These are phyloP conservation scores for Ophiostoma ips DNA, from an alignment of 2,329 filamentous ascomycete genomes.

Conservation along the genomic window DNA sequence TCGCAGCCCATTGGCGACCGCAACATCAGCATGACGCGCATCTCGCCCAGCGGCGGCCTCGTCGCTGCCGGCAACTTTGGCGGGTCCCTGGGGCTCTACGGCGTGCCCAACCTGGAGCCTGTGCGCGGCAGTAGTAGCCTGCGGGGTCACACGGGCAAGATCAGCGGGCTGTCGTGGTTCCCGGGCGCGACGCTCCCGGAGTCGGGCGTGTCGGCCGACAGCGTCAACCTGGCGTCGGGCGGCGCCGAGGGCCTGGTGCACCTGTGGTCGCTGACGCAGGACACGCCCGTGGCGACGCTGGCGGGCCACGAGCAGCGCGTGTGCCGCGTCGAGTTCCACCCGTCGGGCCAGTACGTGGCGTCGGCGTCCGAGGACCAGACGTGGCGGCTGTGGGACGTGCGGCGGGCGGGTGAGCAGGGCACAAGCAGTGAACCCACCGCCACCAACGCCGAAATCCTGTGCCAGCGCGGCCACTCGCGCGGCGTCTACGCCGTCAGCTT, in stretches of 20 bases:
- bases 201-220: conserved; percentile 54
- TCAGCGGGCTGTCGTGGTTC: conserved; percentile 83
- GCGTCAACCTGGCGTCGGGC: conserved; percentile 78
- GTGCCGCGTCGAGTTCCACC: conserved; percentile 87
- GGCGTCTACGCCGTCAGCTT: conserved; percentile 87
- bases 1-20: conserved; percentile 87
- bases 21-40: conserved; percentile 80
- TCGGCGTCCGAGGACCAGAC: conserved; percentile 94
- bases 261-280: conserved; percentile 77
- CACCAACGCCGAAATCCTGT: conserved; percentile 34
- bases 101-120: conserved; percentile 68
- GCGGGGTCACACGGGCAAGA: conserved; percentile 74
- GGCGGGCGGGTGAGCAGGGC: conserved; percentile 54
- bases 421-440: not conserved
- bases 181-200: conserved; percentile 65
- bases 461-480: conserved; percentile 89
- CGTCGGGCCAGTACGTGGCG: conserved; percentile 76
- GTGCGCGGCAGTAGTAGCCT: conserved; percentile 60
- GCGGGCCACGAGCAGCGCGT: conserved; percentile 77
- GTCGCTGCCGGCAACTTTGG: conserved; percentile 90
- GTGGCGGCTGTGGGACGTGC: conserved; percentile 92
- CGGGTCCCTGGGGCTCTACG: conserved; percentile 73
- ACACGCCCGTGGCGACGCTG: conserved; percentile 71
- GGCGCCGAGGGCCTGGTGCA: conserved; percentile 80
- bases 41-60: conserved; percentile 71